Base-by-base conservation (phyloP, 2,329 filamentous ascomycete species). In the Fusarium haematococcum region DNA sequence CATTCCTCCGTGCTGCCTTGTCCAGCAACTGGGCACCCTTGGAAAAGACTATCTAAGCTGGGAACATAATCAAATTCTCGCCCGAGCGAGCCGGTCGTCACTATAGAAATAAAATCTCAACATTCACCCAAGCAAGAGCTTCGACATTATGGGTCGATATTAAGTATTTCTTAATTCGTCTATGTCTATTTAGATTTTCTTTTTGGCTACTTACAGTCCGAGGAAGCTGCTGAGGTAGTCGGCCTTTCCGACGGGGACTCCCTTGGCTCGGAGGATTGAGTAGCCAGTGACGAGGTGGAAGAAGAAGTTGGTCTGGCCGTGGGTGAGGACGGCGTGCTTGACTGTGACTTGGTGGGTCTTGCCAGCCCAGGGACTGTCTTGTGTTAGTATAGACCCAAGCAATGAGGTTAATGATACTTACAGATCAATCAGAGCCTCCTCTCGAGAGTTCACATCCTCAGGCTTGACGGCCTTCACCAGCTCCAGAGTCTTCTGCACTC, bases 211-310 rank as follows among this genome's bases (percentile, higher is more conserved):
- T 59, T 61, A 70, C 39, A 65, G 35, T 14, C 58, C 70, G 6
- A 73, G 56, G 41, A 74, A 74, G 41, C 33, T 70, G 16, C n/a
- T 45, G 4, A 75, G 48, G 35, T 68, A 75, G 30, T 73, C 72
- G 33, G 41, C 59, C 65, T 75, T 75, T 25, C 72, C 72, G 14
- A 75, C 41, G 39, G 72, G 72, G 20, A 75, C 72, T n/a, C 72
- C 72, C 45, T 75, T 68, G 32, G 65, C 72, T 27, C 72, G 60
- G 27, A 75, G 45, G 43, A 75, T 75, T 25, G 70, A 73, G 45
- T 75, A 75, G 1, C 48, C 72, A 6, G 72, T 73, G n/a, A 71
- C 69, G 1, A 75, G 61, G 23, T 75, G 72, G 43, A 75, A 75
- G 63, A 73, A 75, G 32, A 75, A 71, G 65, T 75, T 75, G 37